Percentiles rank a stretch among this genome's conserved stretches.
Evolutionary conservation across 129 eudicot genomes (phyloP).

Genomic region (Lactuca sativa): DNA sequence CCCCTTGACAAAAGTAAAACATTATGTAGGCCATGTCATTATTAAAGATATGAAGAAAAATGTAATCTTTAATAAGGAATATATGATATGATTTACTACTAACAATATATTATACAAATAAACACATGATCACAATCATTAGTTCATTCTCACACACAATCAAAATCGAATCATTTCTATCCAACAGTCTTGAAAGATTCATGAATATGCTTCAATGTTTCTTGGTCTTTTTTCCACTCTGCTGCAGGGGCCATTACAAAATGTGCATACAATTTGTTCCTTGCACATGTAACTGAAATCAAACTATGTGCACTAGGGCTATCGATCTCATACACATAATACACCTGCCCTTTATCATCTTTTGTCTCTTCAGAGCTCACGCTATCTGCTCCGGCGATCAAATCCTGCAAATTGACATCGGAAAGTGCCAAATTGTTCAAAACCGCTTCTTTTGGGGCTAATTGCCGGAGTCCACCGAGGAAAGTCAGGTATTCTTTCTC

Average conservation of each 20-base stretch:
- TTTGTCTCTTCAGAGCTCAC: constrained; percentile 65
- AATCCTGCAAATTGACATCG: constrained; percentile 78
- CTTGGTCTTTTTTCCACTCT: constrained; percentile 85
- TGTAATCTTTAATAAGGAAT: no score
- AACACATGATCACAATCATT: no score
- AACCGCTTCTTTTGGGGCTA: constrained; percentile 78
- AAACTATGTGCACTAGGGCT: constrained; percentile 65
- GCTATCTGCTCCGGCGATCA: constrained; percentile 61
- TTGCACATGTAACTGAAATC: constrained; percentile 84
- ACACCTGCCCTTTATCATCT: constrained; percentile 88
- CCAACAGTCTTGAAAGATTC: constrained; percentile 81
- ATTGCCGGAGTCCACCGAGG: constrained; percentile 62
- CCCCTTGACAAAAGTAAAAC: no score
- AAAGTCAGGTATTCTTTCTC: constrained; percentile 79
- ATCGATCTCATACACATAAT: constrained; percentile 78
- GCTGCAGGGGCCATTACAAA: constrained; percentile 85
- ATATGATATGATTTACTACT: no score
- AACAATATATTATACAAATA: no score
- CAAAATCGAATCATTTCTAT: constrained; percentile 15
- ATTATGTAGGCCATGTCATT: no score
- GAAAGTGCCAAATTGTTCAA: constrained; percentile 81
- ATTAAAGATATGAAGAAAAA: no score
- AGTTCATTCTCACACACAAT: no score
- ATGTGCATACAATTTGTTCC: constrained; percentile 85
- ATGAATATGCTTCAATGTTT: constrained; percentile 74